Base-by-base conservation (phyloP, 2,329 filamentous ascomycete genomes). In the Thielaviopsis euricoi region DNA sequence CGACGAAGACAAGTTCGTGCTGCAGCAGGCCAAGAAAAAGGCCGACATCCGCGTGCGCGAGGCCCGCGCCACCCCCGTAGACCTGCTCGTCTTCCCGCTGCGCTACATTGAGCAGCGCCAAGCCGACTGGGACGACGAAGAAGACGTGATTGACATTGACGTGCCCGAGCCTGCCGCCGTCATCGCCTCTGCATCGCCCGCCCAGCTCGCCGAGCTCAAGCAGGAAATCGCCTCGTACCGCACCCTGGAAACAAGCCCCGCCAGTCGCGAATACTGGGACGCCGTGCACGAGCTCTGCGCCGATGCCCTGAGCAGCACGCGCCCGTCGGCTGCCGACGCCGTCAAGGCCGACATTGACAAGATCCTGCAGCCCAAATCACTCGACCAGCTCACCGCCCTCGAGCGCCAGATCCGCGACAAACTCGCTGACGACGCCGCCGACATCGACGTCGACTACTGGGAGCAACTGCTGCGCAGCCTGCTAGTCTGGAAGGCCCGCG, bases 1-100 rank as follows among this genome's bases (percentile, higher is more conserved):
- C 56, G 87, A 95, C 65, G 93, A 98, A 70, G 93, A 98, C 73
- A 84, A 86, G 63, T 98, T 98, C 67, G 93, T 97, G 58, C 75
- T 98, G 66, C 90, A 89, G 71, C 93, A 98, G 72, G 86, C 91
- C 52, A 98, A 97, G 77, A 97, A 94, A 75, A 97, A 96, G 75
- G 91, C 93, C 49, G 87, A 90, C 63, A 94, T 98, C 64, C 85
- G 93, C 48, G 89, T 97, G 52, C 87, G 89, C 64, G 90, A 94
- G 70, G 86, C 87, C 12, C 82, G 94, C 64, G 90, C 91, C 58
- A 90, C 89, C 67, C 87, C 91, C 10, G 91, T 97, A 66, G 93
- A 98, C 72, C 90, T 87, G 76, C 79, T 98, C 52, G 89, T 90
- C 0, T 93, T 97, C 66, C 94, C 87, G 61, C 74, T 98, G 62